These are phyloP conservation scores for Solanum raphanifolium DNA, from an alignment of 257 asterid species.

Conservation along the genomic window DNA sequence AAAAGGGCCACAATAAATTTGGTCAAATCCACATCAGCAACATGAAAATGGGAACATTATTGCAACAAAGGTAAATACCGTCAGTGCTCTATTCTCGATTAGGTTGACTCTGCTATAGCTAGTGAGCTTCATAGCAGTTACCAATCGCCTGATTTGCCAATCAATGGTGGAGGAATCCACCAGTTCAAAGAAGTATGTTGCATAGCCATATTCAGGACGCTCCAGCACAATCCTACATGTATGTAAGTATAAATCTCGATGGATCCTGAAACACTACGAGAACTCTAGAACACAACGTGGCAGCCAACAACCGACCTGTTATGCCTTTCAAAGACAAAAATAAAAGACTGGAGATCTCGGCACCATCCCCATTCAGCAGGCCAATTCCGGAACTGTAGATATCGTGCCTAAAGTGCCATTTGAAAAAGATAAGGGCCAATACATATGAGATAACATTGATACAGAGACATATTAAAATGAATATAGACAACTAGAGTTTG, in stretches of 20 bases:
- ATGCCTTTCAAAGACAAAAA: constrained; percentile 86
- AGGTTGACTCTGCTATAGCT: constrained; percentile 66
- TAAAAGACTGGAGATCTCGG: constrained; percentile 86
- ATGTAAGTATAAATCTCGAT: background rate
- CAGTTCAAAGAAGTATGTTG: constrained; percentile 88
- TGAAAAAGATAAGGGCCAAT: background rate
- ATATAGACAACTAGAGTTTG: background rate
- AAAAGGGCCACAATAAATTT: background rate
- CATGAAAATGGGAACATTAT: background rate
- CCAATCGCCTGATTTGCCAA: constrained; percentile 84
- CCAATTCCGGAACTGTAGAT: constrained; percentile 66
- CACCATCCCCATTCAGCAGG: constrained; percentile 99
- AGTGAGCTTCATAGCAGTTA: constrained; percentile 75
- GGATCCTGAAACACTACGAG: background rate
- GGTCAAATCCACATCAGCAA: background rate
- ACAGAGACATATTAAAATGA: background rate
- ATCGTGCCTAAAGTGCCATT: constrained; percentile 44
- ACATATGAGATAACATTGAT: background rate
- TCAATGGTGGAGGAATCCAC: constrained; percentile 37
- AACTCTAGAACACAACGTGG: background rate
- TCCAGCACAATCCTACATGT: constrained; percentile 86
- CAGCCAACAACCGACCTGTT: constrained; percentile 44
- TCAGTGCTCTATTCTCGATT: constrained; percentile 60
- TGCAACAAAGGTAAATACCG: constrained; percentile 36
- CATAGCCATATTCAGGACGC: constrained; percentile 97